These are phyloP conservation scores for Asterophora lycoperdoides DNA, from an alignment of 768 basidiomycete species.

Conservation along the genomic window DNA sequence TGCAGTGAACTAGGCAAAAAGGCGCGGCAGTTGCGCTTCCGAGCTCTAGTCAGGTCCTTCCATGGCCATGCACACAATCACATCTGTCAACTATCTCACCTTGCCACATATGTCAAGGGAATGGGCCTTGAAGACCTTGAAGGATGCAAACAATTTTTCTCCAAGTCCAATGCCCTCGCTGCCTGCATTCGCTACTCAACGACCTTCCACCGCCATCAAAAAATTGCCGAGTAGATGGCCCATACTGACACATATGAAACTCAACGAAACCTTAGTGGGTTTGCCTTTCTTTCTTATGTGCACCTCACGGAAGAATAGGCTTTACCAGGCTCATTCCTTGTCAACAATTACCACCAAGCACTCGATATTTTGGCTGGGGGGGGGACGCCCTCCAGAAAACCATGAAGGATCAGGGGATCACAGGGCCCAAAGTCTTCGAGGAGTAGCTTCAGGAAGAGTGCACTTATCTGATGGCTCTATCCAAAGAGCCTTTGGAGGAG, in stretches of 20 bases:
- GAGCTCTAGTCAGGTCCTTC: too few relatives aligned
- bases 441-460: slow-evolving; percentile 2
- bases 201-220: slow-evolving; percentile 22
- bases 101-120: too few relatives aligned
- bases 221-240: slow-evolving; percentile 1
- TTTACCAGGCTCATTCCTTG: slow-evolving; percentile 4
- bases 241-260: slow-evolving; percentile 8
- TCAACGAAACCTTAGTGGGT: slow-evolving; percentile 9
- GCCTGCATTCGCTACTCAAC: slow-evolving; percentile 14
- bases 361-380: not conserved
- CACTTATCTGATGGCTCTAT: not conserved
- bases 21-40: slow-evolving; percentile 13
- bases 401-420: too few relatives aligned
- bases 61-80: slow-evolving; percentile 27
- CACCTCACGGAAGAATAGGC: too few relatives aligned
- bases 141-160: slow-evolving; percentile 24
- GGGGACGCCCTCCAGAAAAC: too few relatives aligned
- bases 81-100: too few relatives aligned
- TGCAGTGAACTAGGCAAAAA: slow-evolving; percentile 18
- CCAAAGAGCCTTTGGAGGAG: slow-evolving; percentile 1
- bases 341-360: slow-evolving; percentile 5
- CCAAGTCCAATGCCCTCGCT: slow-evolving; percentile 25
- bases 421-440: too few relatives aligned
- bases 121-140: too few relatives aligned
- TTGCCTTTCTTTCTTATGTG: not conserved